phyloP scores from a whole-genome alignment of 2,329 filamentous ascomycete genomes.

The Pseudogymnoascus sp. region DNA sequence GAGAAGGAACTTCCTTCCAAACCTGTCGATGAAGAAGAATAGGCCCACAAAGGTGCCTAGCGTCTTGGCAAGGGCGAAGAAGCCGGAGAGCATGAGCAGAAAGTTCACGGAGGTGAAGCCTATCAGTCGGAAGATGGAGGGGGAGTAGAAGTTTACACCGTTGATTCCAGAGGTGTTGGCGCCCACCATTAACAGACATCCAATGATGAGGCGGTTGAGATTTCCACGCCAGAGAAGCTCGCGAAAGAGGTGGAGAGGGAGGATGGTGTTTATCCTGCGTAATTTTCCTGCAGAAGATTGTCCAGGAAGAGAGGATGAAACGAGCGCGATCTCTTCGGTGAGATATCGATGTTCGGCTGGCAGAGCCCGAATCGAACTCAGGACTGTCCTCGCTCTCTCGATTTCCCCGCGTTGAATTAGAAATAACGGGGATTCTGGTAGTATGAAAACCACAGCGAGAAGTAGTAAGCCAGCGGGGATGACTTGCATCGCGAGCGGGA shows the following conservation, averaged over 20 bases:
- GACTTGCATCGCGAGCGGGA: slow-evolving; percentile 31
- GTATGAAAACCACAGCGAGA: slow-evolving; percentile 41
- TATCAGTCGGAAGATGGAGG: slow-evolving; percentile 20
- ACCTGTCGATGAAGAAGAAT: slow-evolving; percentile 3
- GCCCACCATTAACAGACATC: slow-evolving; percentile 20
- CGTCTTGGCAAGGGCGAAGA: slow-evolving; percentile 4
- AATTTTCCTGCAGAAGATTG: neutral
- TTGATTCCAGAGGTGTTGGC: slow-evolving; percentile 24
- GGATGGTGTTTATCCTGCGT: neutral
- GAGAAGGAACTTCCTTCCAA: slow-evolving; percentile 7
- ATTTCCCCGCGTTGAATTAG: slow-evolving; percentile 37
- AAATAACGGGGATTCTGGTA: slow-evolving; percentile 66
- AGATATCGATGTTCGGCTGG: slow-evolving; percentile 4
- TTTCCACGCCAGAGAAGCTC: slow-evolving; percentile 21
- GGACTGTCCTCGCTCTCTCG: neutral
- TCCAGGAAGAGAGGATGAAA: neutral
- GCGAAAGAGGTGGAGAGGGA: slow-evolving; percentile 7
- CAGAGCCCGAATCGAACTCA: slow-evolving; percentile 3
- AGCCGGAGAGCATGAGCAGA: slow-evolving; percentile 19
- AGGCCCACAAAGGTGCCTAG: neutral
- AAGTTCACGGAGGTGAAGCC: slow-evolving; percentile 20
- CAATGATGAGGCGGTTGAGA: slow-evolving; percentile 18
- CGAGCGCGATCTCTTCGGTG: neutral
- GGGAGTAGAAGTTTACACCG: slow-evolving; percentile 24
- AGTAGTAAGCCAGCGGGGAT: slow-evolving; percentile 27